Base-by-base conservation (phyloP, 1,139 yeast species). In the Candida sojae region DNA sequence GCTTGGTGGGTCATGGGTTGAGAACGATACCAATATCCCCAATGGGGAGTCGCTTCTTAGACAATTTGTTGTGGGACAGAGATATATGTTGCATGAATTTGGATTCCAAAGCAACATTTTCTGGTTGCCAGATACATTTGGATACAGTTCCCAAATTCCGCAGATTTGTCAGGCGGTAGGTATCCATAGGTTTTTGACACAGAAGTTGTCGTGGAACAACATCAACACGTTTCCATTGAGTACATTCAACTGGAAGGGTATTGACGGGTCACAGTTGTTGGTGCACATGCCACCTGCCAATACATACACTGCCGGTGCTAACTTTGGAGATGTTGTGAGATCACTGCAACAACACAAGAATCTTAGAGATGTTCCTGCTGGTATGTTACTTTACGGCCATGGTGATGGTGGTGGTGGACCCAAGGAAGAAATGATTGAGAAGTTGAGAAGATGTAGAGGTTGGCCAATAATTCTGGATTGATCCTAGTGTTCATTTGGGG, bases 331-430 rank as follows among this genome's bases (percentile, higher is more conserved):
- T 68, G 96, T 92, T 31, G 78, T 82, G 49, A 78, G 97, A 59
- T 86, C 96, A 1, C 80, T 84, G 50, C 72, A 73, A 36, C 93
- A 90, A 60, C 96, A 93, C 69, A 88, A 91, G 69, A 89, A 92
- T 58, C 71, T 88, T 54, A 84, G 91, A 49, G 82, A 83, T 56
- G 92, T 86, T 45, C 93, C 89, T 47, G 80, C 88, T 10, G 95
- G 96, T 0, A 73, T 93, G 62, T 71, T 93, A 62, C 74, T 91
- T 47, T 93, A 82, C 59, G 99, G 99, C 37, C 83, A 87, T 59
- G 99, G 99, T 61, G 99, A 93, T 62, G 99, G 99, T 57, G 99
- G 99, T 53, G 98, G 98, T 55, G 99, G 99, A 5, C 98, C 98
- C 36, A 86, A 90, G 4, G 88, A 88, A 40, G 96, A 88, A 61